Percentiles rank a stretch among this genome's conserved stretches.
These are phyloP conservation scores for Prinsepia uniflora DNA, from an alignment of 306 rosid species.

Conservation along the genomic window DNA sequence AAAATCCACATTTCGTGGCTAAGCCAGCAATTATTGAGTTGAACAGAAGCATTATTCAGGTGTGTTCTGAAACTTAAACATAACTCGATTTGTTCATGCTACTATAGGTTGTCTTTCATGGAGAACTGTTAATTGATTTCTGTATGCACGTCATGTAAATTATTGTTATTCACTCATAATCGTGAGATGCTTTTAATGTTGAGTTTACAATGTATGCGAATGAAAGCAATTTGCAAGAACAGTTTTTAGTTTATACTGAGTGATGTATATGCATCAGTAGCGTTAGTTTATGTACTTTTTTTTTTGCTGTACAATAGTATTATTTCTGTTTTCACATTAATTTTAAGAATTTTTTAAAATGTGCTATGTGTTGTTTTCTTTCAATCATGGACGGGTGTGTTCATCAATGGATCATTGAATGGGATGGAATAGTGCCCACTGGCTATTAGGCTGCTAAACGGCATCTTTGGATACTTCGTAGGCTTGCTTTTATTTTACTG, in stretches of 20 bases:
- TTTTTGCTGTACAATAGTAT: neutral
- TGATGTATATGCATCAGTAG: neutral
- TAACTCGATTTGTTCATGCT: neutral
- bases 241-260: neutral
- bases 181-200: neutral
- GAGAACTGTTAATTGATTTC: neutral
- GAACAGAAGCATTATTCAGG: constrained; percentile 64
- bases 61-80: constrained; percentile 6
- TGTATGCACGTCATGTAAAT: neutral
- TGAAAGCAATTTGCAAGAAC: neutral
- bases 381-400: neutral
- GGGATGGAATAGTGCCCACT: neutral
- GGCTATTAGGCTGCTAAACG: neutral
- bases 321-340: neutral
- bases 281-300: neutral
- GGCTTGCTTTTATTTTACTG: neutral
- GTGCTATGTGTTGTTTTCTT: neutral
- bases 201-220: neutral
- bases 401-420: neutral
- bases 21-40: constrained; percentile 67
- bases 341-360: neutral
- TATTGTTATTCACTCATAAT: neutral
- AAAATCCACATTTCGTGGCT: constrained; percentile 70
- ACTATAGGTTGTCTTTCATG: neutral
- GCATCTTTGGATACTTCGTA: neutral